Percentiles rank a stretch among this genome's conserved stretches.
Evolutionary conservation across 257 asterid species (phyloP).

Genomic region (Ehretia macrophylla): DNA sequence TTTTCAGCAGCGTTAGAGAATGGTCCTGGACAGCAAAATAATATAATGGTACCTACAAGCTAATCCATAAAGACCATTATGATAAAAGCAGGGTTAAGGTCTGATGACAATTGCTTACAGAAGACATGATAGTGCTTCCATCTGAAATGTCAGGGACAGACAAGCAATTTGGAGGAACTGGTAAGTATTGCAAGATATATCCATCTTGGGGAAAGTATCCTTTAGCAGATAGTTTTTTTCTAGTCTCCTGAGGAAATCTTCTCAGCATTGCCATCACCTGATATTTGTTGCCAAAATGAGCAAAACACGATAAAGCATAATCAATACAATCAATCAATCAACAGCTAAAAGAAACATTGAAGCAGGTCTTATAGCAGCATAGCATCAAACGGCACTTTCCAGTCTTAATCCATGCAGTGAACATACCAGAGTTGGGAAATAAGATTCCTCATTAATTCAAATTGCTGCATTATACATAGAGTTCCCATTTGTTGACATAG

Average conservation of each 20-base stretch:
- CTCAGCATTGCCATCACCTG: conserved; percentile 64
- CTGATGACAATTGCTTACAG: conserved; percentile 40
- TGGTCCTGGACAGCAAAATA: conserved; percentile 61
- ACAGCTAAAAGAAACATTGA: background rate
- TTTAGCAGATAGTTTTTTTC: conserved; percentile 57
- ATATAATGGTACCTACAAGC: conserved; percentile 23
- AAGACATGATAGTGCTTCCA: conserved; percentile 84
- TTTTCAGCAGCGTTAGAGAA: conserved; percentile 77
- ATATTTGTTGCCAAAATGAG: background rate
- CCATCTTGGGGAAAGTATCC: conserved; percentile 89
- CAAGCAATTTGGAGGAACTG: conserved; percentile 97
- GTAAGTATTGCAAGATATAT: conserved; percentile 65
- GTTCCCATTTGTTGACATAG: too few relatives aligned
- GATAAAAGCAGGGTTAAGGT: conserved; percentile 5
- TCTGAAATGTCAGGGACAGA: conserved; percentile 96
- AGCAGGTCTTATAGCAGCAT: too few relatives aligned
- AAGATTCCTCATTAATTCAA: too few relatives aligned
- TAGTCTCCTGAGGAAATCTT: conserved; percentile 64
- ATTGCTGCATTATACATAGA: too few relatives aligned
- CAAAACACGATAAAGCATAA: background rate
- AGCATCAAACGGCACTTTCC: too few relatives aligned
- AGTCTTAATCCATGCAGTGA: too few relatives aligned
- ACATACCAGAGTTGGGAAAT: too few relatives aligned
- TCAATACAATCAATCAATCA: background rate
- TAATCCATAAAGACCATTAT: conserved; percentile 6